Base-by-base conservation (phyloP, 768 basidiomycete genomes). In the Suillus subalutaceus region DNA sequence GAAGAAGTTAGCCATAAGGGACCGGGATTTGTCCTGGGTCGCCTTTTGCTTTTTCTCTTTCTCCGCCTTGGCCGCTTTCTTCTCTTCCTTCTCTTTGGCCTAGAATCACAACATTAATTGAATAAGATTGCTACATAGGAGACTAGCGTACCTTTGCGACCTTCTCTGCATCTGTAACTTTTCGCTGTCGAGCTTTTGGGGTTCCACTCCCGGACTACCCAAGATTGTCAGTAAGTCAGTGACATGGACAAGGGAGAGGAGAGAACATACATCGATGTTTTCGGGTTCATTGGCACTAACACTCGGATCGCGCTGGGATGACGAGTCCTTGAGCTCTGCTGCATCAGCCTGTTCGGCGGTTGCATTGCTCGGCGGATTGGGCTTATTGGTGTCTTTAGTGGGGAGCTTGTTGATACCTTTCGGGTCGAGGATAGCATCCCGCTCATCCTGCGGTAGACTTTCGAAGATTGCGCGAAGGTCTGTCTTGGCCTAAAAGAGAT, bases 1-100 rank as follows among this genome's bases (percentile, higher is more conserved):
- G 75, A 96, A 93, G 80, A 94, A 96, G 73, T 79, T 90, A 0
- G 86, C 84, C 88, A 97, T 88, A 15, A 93, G 77, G 9, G 88
- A 89, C 38, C 88, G 85, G 5, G 93, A 92, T 76, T 87, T 93
- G 63, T 86, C 84, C 62, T 90, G 86, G 3, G 86, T 86, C 69
- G 91, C 88, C 65, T 87, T 86, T 67, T 85, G 85, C 74, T 87
- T 92, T 79, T 85, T 88, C 70, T 91, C 89, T 72, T 86, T 89
- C 71, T 92, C 90, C 3, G 79, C 83, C 71, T 87, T 92, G 12
- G 87, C 89, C 0, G 81, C 83, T 70, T 87, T 91, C 78, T 86
- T 90, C 70, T 90, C 90, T 59, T 83, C 79, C 64, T 82, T 85
- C 62, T 90, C 89, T 72, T 88, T 91, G 68, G 89, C 88, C 92